Evolutionary conservation across 148 eudicot genomes (phyloP).

Genomic region (Pharnaceum exiguum): DNA sequence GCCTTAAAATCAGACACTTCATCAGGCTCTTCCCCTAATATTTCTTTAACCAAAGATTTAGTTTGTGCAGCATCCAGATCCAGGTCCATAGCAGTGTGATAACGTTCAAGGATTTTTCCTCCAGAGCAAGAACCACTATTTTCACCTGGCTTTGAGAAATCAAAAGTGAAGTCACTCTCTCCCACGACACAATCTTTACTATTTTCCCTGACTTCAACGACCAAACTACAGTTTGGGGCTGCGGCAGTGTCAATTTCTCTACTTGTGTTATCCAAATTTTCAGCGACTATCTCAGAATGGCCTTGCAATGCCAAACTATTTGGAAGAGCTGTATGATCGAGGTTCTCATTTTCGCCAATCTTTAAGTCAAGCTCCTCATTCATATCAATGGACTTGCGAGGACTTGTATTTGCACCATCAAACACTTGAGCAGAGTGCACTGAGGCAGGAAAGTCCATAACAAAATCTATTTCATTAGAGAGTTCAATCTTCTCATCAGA

Average conservation of each 20-base stretch:
- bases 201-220: not conserved
- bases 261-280: constrained; percentile 23
- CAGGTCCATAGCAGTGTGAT: constrained; percentile 13
- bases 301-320: constrained; percentile 20
- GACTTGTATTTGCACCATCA: constrained; percentile 13
- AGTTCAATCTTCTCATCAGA: constrained; percentile 19
- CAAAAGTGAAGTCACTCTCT: constrained; percentile 3
- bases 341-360: constrained; percentile 7
- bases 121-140: not conserved
- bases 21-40: constrained; percentile 7
- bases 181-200: constrained; percentile 5
- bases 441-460: constrained; percentile 5
- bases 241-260: constrained; percentile 3
- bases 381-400: constrained; percentile 9
- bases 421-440: constrained; percentile 5
- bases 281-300: constrained; percentile 10
- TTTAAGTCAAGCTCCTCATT: constrained; percentile 16
- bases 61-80: constrained; percentile 2
- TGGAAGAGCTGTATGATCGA: constrained; percentile 14
- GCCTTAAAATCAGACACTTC: constrained; percentile 12
- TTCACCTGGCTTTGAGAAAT: constrained; percentile 6
- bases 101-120: constrained; percentile 1
- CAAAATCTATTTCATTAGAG: constrained; percentile 13
- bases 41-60: constrained; percentile 7
- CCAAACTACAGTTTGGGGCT: constrained; percentile 17